A percentile compares a stretch with the other conserved stretches of the same genome.
These are phyloP conservation scores for Lepidopterella palustris DNA, from an alignment of 495 filamentous ascomycete genomes.

Conservation along the genomic window DNA sequence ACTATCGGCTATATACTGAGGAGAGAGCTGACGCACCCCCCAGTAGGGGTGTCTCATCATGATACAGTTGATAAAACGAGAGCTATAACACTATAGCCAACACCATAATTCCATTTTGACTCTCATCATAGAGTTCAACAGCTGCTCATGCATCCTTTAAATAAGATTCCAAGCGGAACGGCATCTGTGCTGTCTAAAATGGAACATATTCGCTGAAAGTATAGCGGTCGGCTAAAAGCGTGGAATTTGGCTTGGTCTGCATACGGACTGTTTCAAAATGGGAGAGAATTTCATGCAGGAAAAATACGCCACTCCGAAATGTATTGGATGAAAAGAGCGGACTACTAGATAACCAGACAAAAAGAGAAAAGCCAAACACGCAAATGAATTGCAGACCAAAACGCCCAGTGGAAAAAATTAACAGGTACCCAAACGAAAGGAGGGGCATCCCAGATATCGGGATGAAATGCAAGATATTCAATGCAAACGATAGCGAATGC, in stretches of 20 bases:
- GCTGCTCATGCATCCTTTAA: no score
- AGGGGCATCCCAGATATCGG: background rate
- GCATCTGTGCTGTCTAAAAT: background rate
- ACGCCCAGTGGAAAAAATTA: background rate
- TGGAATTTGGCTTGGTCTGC: background rate
- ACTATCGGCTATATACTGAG: no score
- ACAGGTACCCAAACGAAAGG: background rate
- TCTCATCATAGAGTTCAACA: no score
- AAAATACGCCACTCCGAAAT: background rate
- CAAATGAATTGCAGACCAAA: background rate
- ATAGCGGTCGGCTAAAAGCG: no score
- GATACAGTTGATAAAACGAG: no score
- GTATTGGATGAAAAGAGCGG: background rate
- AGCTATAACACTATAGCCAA: no score
- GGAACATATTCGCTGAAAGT: background rate
- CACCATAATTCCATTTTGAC: no score
- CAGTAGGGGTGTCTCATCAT: no score
- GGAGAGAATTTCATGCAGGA: background rate
- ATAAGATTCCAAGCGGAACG: no score
- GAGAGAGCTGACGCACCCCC: no score
- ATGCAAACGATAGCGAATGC: background rate
- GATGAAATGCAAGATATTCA: background rate
- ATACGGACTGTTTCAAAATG: background rate
- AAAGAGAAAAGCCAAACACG: background rate
- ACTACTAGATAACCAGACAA: background rate